A percentile compares a stretch with the other conserved stretches of the same genome.
These are phyloP conservation scores for Suillus subalutaceus DNA, from an alignment of 768 basidiomycete species.

Conservation along the genomic window DNA sequence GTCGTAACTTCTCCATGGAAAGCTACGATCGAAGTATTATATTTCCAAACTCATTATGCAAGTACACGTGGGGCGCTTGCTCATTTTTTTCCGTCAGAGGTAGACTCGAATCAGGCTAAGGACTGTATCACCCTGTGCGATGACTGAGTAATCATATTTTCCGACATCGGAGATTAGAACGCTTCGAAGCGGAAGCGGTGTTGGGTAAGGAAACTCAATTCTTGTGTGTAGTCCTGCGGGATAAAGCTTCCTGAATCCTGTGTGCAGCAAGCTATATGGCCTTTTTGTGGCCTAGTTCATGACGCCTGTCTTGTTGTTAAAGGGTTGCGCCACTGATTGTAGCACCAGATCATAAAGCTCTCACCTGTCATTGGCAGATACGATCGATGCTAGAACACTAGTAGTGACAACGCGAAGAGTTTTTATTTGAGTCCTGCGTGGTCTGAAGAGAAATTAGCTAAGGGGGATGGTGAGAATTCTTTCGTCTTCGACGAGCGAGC, in stretches of 20 bases:
- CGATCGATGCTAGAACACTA: not conserved
- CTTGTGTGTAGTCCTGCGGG: not conserved
- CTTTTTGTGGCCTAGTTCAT: not conserved
- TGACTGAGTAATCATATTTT: not conserved
- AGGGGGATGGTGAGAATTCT: not conserved
- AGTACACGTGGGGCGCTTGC: not conserved
- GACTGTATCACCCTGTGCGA: not conserved
- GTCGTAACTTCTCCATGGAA: not conserved
- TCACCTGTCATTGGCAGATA: not conserved
- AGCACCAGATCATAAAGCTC: not conserved
- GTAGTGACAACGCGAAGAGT: not conserved
- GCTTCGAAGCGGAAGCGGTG: not conserved
- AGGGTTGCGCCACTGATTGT: not conserved
- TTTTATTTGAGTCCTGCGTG: not conserved
- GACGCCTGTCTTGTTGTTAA: not conserved
- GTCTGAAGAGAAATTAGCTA: not conserved
- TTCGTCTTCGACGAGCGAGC: not conserved
- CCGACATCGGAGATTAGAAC: not conserved
- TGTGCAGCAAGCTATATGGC: not conserved
- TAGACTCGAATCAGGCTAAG: not conserved
- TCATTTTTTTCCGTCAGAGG: not conserved
- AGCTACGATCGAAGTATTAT: not conserved
- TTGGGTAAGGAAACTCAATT: not conserved
- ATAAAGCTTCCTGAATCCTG: constrained; percentile 23
- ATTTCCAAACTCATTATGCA: not conserved